These are phyloP conservation scores for Pythium vanterpoolii DNA, from an alignment of 352 stramenopile species.

Conservation along the genomic window DNA sequence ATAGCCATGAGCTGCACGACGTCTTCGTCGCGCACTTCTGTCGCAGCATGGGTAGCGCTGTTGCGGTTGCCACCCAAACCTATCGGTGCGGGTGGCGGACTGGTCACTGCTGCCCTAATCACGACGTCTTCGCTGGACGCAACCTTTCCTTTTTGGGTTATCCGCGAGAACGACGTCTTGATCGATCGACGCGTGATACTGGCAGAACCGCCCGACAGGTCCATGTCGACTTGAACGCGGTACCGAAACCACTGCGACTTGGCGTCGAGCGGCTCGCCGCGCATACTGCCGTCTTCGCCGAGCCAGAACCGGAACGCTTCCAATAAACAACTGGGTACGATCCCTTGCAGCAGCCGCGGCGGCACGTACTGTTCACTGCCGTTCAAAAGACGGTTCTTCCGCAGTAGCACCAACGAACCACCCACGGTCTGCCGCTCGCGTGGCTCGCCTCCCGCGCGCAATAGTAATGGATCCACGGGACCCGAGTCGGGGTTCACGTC, in stretches of 20 bases:
- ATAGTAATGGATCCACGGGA: constrained; percentile 53
- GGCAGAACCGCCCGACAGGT: constrained; percentile 27
- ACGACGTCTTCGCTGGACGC: constrained; percentile 22
- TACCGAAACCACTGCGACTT: constrained; percentile 90
- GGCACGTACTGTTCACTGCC: constrained; percentile 89
- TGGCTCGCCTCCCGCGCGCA: constrained; percentile 64
- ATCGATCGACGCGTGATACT: constrained; percentile 66
- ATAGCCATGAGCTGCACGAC: constrained; percentile 88
- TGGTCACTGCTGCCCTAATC: constrained; percentile 22
- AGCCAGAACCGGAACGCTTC: constrained; percentile 98
- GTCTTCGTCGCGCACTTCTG: constrained; percentile 69
- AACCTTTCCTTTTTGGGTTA: constrained; percentile 27
- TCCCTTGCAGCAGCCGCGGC: constrained; percentile 90
- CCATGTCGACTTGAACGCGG: constrained; percentile 71
- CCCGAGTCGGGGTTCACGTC: constrained; percentile 59
- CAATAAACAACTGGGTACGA: constrained; percentile 92
- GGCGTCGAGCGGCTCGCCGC: constrained; percentile 89
- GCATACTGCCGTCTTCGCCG: constrained; percentile 92
- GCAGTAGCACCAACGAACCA: constrained; percentile 90
- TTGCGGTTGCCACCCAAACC: constrained; percentile 9
- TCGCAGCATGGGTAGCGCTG: constrained; percentile 7
- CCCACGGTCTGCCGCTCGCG: constrained; percentile 56
- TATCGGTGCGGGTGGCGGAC: constrained; percentile 45
- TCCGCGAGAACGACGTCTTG: constrained; percentile 63
- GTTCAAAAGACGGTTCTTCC: constrained; percentile 60